phyloP scores from a whole-genome alignment of 2,329 filamentous ascomycete species.

The Neoascochyta sp. region DNA sequence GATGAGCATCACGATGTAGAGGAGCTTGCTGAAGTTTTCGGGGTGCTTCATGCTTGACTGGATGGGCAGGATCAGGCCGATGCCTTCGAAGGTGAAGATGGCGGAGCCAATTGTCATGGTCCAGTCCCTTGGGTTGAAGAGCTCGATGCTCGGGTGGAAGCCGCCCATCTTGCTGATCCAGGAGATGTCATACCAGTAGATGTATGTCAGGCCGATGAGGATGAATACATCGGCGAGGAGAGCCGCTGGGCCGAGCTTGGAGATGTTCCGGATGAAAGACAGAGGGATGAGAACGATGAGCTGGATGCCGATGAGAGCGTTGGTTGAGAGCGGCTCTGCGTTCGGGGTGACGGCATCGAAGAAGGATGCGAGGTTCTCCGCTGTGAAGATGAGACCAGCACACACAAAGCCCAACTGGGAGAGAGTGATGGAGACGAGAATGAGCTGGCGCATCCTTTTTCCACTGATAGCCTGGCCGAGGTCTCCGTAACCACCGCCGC shows the following conservation, averaged over 20 bases:
- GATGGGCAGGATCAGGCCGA: constrained; percentile 72
- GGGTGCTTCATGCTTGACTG: constrained; percentile 72
- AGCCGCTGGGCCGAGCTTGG: constrained; percentile 66
- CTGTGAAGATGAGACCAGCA: constrained; percentile 72
- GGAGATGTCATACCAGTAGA: constrained; percentile 67
- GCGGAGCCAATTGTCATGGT: constrained; percentile 69
- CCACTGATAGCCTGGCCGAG: constrained; percentile 66
- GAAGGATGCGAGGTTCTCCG: constrained; percentile 69
- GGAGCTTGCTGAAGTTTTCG: constrained; percentile 61
- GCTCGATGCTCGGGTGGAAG: constrained; percentile 57
- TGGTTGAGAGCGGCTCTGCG: constrained; percentile 51
- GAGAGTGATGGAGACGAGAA: constrained; percentile 66
- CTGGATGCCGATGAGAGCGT: constrained; percentile 63
- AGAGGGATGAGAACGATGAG: constrained; percentile 63
- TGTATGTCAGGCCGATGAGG: constrained; percentile 65
- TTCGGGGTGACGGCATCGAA: constrained; percentile 57
- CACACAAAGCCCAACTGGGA: constrained; percentile 78
- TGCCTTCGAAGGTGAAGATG: constrained; percentile 77
- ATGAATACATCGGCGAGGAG: constrained; percentile 71
- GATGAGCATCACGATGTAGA: constrained; percentile 67
- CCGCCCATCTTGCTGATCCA: constrained; percentile 53
- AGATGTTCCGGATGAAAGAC: constrained; percentile 69
- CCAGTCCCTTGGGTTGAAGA: constrained; percentile 67
- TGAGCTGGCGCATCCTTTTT: constrained; percentile 59
- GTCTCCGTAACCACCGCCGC: constrained; percentile 71